A percentile compares a stretch with the other conserved stretches of the same genome.
These are phyloP conservation scores for Aspergillus ruber DNA, from an alignment of 2,329 filamentous ascomycete genomes.

Conservation along the genomic window DNA sequence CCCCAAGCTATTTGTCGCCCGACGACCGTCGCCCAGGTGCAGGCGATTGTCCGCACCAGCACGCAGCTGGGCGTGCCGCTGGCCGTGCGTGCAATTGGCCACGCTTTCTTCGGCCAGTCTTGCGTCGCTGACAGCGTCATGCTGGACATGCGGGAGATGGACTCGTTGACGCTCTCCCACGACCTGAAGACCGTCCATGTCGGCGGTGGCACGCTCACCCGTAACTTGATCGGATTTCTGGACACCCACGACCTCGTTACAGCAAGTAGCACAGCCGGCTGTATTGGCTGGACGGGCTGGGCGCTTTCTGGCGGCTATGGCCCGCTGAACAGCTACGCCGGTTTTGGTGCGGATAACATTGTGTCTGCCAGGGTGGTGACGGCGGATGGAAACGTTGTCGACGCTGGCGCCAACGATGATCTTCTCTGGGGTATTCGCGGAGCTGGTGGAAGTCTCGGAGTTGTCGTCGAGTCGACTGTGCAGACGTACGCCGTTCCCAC, in stretches of 20 bases:
- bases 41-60: neutral
- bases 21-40: neutral
- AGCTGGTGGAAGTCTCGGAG: neutral
- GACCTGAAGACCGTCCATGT: neutral
- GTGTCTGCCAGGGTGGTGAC: neutral
- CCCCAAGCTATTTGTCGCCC: neutral
- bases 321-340: neutral
- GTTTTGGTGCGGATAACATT: neutral
- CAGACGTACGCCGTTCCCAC: neutral
- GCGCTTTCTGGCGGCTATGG: neutral
- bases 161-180: neutral
- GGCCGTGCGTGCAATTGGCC: slow-evolving; percentile 13
- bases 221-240: neutral
- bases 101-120: slow-evolving; percentile 13
- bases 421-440: neutral
- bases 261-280: neutral
- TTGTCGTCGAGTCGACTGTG: neutral
- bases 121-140: slow-evolving; percentile 4
- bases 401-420: neutral
- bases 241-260: neutral
- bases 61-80: slow-evolving; percentile 1
- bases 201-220: neutral
- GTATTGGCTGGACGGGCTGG: neutral
- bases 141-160: slow-evolving; percentile 11
- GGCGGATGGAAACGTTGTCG: neutral